phyloP scores from a whole-genome alignment of 2,329 filamentous ascomycete species.

The Fusarium clavum region DNA sequence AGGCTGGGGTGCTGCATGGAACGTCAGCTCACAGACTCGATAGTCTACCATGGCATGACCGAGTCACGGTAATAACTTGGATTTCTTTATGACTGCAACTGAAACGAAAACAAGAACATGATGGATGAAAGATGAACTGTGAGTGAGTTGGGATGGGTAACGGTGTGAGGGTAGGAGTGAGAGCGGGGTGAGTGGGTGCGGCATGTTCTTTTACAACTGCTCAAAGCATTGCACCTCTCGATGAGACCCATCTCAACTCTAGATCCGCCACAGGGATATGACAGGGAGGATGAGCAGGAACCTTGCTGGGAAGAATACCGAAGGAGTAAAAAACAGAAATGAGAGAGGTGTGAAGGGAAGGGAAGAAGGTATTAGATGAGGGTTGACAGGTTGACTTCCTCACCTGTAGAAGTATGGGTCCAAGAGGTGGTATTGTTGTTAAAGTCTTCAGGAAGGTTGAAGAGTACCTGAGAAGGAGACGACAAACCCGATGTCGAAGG shows the following conservation, averaged over 20 bases:
- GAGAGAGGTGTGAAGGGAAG: conserved; percentile 2
- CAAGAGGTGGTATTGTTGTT: conserved; percentile 17
- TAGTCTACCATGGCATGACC: conserved; percentile 45
- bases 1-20: conserved; percentile 43
- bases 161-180: conserved; percentile 35
- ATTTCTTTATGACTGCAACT: conserved; percentile 26
- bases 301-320: conserved; percentile 1
- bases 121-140: conserved; percentile 31
- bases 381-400: conserved; percentile 35
- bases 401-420: conserved; percentile 39
- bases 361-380: conserved; percentile 7
- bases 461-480: conserved; percentile 41
- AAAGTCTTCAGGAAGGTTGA: conserved; percentile 37
- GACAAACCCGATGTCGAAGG: conserved; percentile 24
- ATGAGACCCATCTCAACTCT: conserved; percentile 38
- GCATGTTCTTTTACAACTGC: conserved; percentile 41
- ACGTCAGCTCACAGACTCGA: conserved; percentile 47
- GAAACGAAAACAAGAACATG: conserved; percentile 29
- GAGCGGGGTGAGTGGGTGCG: conserved; percentile 39
- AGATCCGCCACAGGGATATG: conserved; percentile 33
- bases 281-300: conserved; percentile 15
- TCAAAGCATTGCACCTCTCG: conserved; percentile 30
- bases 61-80: conserved; percentile 28
- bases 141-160: conserved; percentile 27
- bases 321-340: not conserved